phyloP scores from a whole-genome alignment of 768 basidiomycete species.

The Lentinus brumalis region DNA sequence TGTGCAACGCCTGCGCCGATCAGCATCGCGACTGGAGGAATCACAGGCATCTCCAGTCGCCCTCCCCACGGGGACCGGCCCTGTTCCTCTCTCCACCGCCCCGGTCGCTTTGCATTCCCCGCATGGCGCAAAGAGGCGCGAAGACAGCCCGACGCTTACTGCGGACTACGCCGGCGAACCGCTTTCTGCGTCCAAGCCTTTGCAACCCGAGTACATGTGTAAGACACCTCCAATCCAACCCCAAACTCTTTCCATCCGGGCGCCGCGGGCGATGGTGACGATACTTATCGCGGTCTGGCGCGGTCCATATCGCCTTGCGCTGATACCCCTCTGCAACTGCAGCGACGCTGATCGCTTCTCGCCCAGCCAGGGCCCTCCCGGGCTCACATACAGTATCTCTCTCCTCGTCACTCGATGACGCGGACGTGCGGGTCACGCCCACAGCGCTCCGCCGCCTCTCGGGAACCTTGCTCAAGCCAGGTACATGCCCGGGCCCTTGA shows the following conservation, averaged over 20 bases:
- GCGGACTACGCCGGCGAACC: no score
- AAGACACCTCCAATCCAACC: no score
- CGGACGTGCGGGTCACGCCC: not conserved
- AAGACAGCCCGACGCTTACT: not conserved
- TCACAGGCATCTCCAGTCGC: constrained; percentile 12
- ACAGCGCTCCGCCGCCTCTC: not conserved
- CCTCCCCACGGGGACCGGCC: constrained; percentile 21
- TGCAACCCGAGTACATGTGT: no score
- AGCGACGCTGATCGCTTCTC: constrained; percentile 17
- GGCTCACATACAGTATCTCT: constrained; percentile 3
- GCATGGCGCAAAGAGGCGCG: not conserved
- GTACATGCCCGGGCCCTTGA: no score
- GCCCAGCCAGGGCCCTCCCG: constrained; percentile 10
- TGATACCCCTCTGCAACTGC: constrained; percentile 4
- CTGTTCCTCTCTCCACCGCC: not conserved
- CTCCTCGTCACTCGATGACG: not conserved
- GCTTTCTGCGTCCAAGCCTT: no score
- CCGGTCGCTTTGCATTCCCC: not conserved
- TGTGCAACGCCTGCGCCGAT: not conserved
- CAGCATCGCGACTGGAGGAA: constrained; percentile 9
- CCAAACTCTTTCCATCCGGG: no score
- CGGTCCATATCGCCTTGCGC: constrained; percentile 3
- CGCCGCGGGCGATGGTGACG: not conserved
- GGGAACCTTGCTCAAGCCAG: no score
- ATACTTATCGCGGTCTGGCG: constrained; percentile 6